These are phyloP conservation scores for Aristolochia fimbriata DNA, from an alignment of 164 flowering plant species.

Conservation along the genomic window DNA sequence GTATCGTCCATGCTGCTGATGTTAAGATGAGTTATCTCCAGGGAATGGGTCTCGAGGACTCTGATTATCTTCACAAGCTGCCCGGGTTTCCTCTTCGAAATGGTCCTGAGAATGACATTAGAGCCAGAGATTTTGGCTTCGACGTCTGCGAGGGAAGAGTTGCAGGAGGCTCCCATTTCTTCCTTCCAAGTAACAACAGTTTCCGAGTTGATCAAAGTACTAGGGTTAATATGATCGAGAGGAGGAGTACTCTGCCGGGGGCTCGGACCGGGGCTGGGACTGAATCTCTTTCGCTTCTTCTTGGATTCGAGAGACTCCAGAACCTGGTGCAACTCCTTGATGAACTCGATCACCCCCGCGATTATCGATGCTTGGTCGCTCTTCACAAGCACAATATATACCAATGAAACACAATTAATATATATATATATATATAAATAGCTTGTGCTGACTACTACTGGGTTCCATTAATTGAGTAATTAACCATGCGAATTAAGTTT, in stretches of 20 bases:
- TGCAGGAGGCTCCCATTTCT: slow-evolving; percentile 70
- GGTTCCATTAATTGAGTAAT: too few species aligned
- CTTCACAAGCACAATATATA: slow-evolving; percentile 23
- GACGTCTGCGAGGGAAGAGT: slow-evolving; percentile 71
- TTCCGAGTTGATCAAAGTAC: slow-evolving; percentile 19
- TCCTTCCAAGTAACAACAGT: slow-evolving; percentile 9
- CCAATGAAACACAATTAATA: not conserved
- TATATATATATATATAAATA: too few species aligned
- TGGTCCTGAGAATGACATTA: slow-evolving; percentile 55
- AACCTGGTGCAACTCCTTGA: slow-evolving; percentile 87
- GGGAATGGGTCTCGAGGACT: slow-evolving; percentile 50
- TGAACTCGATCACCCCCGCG: slow-evolving; percentile 87
- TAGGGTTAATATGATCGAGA: too few species aligned
- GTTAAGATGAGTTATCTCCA: slow-evolving; percentile 78
- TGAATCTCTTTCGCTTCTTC: slow-evolving; percentile 63
- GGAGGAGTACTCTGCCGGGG: too few species aligned
- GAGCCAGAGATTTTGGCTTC: slow-evolving; percentile 87
- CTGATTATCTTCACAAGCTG: slow-evolving; percentile 57
- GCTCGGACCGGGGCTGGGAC: slow-evolving; percentile 65
- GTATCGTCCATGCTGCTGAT: slow-evolving; percentile 95
- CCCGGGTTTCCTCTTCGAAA: slow-evolving; percentile 52
- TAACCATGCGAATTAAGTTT: too few species aligned
- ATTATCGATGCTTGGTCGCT: slow-evolving; percentile 97
- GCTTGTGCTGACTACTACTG: too few species aligned
- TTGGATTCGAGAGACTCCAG: slow-evolving; percentile 67